phyloP scores from a whole-genome alignment of 208 protist genomes.

The Trypanosoma cruzi region DNA sequence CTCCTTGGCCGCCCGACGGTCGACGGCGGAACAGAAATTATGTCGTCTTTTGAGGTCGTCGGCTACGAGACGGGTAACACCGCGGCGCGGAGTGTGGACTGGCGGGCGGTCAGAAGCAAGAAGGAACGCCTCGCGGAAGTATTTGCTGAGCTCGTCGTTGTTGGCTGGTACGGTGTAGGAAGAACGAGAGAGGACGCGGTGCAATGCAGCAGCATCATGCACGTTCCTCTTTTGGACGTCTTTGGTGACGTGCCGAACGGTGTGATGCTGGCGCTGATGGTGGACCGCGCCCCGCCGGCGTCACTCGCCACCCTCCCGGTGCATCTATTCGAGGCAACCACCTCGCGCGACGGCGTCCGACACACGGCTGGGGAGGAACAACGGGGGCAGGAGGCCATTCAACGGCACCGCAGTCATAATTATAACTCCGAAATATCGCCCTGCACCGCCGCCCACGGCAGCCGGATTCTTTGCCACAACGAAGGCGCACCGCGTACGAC shows the following conservation, averaged over 20 bases:
- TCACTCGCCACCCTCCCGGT: conserved; percentile 27
- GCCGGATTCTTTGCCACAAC: neutral
- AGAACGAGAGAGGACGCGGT: conserved; percentile 10
- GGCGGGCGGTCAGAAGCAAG: conserved; percentile 34
- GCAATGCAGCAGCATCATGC: conserved; percentile 22
- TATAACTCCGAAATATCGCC: neutral
- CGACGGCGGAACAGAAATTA: conserved; percentile 36
- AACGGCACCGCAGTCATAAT: neutral
- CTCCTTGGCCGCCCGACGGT: conserved; percentile 28
- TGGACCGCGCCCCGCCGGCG: conserved; percentile 20
- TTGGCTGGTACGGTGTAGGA: conserved; percentile 75
- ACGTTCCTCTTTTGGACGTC: conserved; percentile 13
- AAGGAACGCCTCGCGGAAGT: conserved; percentile 47
- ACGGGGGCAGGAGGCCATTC: neutral
- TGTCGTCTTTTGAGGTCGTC: conserved; percentile 54
- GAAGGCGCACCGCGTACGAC: neutral
- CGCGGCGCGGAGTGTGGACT: conserved; percentile 36
- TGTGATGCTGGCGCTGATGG: conserved; percentile 33
- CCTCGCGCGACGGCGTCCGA: conserved; percentile 1
- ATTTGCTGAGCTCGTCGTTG: conserved; percentile 45
- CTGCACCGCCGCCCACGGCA: conserved; percentile 1
- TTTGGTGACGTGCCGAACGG: conserved; percentile 25
- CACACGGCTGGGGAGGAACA: neutral
- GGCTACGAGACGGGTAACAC: neutral
- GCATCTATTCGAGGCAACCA: conserved; percentile 28